These are phyloP conservation scores for Trichoderma endophyticum DNA, from an alignment of 2,329 filamentous ascomycete species.

Conservation along the genomic window DNA sequence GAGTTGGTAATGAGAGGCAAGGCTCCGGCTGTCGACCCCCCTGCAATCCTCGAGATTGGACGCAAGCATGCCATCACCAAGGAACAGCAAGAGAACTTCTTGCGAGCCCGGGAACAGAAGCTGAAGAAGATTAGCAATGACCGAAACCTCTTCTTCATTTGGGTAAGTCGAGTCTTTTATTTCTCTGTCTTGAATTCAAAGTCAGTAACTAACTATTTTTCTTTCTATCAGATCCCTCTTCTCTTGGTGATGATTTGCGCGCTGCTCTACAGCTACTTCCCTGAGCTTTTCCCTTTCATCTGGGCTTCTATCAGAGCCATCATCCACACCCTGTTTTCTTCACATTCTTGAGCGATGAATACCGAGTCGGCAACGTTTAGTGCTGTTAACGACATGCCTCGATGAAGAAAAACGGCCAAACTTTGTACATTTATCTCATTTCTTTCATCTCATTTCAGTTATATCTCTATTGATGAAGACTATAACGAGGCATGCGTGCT, in stretches of 20 bases:
- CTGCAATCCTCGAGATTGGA: conserved; percentile 54
- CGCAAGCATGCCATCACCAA: conserved; percentile 62
- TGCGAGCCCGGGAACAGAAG: conserved; percentile 58
- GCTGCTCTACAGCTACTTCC: conserved; percentile 51
- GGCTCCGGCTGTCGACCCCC: conserved; percentile 24
- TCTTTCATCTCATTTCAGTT: background rate
- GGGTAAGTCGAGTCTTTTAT: conserved; percentile 48
- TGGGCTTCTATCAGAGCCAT: conserved; percentile 35
- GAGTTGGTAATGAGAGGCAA: background rate
- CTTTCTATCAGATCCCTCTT: conserved; percentile 45
- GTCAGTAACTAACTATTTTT: conserved; percentile 22
- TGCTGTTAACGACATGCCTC: background rate
- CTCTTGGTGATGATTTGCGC: conserved; percentile 47
- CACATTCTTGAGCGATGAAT: background rate
- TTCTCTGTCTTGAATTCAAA: background rate
- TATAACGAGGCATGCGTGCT: background rate
- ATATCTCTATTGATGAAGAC: background rate
- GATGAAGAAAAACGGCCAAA: background rate
- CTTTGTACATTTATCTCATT: background rate
- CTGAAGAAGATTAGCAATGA: conserved; percentile 62
- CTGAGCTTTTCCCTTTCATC: conserved; percentile 42
- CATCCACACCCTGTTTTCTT: conserved; percentile 23
- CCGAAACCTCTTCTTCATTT: conserved; percentile 65
- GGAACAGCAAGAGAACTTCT: conserved; percentile 62
- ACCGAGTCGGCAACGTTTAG: conserved; percentile 21